phyloP scores from a whole-genome alignment of 1,284 basidiomycete species.

The Ceraceosorus bombacis region DNA sequence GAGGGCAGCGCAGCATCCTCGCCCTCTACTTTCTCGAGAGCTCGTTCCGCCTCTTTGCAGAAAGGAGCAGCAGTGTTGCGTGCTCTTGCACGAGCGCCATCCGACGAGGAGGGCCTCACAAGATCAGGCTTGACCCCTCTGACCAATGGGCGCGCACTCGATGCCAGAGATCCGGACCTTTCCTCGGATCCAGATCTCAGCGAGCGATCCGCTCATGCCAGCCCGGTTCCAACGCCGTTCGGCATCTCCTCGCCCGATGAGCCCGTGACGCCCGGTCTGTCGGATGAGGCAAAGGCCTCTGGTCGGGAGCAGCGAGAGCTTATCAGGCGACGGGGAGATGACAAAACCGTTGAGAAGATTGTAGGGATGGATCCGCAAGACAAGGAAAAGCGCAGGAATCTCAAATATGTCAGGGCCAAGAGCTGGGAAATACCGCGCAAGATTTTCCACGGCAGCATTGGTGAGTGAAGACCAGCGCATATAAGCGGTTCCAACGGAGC shows the following conservation, averaged over 20 bases:
- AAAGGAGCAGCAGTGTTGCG: constrained; percentile 44
- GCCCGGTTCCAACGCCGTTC: background rate
- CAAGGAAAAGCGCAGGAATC: constrained; percentile 14
- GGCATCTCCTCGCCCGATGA: constrained; percentile 38
- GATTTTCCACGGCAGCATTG: constrained; percentile 79
- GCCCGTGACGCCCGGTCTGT: constrained; percentile 1
- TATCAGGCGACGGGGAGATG: constrained; percentile 7
- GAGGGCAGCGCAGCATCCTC: too few species aligned
- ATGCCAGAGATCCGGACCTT: background rate
- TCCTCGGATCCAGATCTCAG: background rate
- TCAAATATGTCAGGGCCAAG: constrained; percentile 7
- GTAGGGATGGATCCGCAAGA: constrained; percentile 8
- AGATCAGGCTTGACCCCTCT: constrained; percentile 8
- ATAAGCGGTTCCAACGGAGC: constrained; percentile 5
- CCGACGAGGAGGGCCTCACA: constrained; percentile 17
- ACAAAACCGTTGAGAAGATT: constrained; percentile 13
- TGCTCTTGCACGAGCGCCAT: constrained; percentile 33
- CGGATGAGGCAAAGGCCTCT: constrained; percentile 14
- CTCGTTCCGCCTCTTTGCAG: constrained; percentile 38
- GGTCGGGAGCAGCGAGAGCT: constrained; percentile 14
- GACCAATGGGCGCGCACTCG: constrained; percentile 3
- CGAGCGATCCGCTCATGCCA: background rate
- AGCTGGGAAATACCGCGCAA: constrained; percentile 78
- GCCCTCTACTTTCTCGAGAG: background rate
- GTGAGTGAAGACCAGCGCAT: constrained; percentile 49